Evolutionary conservation across 495 filamentous ascomycete genomes (phyloP).

Genomic region (Penicillium samsonianum): DNA sequence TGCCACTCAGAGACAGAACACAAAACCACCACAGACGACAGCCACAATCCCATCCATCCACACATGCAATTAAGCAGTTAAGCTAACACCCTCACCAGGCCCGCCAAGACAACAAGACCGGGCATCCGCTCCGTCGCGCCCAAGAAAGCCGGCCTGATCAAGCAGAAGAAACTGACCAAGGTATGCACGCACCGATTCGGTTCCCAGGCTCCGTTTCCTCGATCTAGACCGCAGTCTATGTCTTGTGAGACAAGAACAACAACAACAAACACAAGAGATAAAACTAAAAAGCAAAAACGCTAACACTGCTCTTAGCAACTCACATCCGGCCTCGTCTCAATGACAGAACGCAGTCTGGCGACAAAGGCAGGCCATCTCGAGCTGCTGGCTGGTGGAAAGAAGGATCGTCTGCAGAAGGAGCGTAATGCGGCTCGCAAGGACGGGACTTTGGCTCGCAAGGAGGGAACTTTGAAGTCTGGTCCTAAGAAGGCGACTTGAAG

Average conservation of each 20-base stretch:
- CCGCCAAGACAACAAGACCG: slow-evolving; percentile 46
- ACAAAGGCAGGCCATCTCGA: slow-evolving; percentile 74
- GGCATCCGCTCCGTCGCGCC: slow-evolving; percentile 66
- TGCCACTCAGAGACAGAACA: not conserved
- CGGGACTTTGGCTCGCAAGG: slow-evolving; percentile 7
- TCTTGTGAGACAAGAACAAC: not conserved
- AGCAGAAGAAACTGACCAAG: slow-evolving; percentile 63
- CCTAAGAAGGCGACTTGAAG: slow-evolving; percentile 9
- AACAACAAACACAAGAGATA: not conserved
- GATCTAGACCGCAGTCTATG: not conserved
- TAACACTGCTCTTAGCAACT: slow-evolving; percentile 53
- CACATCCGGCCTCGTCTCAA: slow-evolving; percentile 59
- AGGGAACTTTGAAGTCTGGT: slow-evolving; percentile 5
- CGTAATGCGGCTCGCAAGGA: slow-evolving; percentile 17
- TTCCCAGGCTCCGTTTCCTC: not conserved
- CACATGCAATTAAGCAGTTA: not conserved
- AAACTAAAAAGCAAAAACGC: not conserved
- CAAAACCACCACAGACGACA: not conserved
- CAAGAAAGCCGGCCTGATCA: slow-evolving; percentile 62
- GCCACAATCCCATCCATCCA: not conserved
- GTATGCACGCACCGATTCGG: slow-evolving; percentile 33
- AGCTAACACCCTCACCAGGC: slow-evolving; percentile 7
- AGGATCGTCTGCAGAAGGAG: slow-evolving; percentile 41
- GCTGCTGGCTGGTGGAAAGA: slow-evolving; percentile 66
- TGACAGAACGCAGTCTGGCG: slow-evolving; percentile 67